Base-by-base conservation (phyloP, 176 grass and related monocot genomes). In the Aegilops bicornis region DNA sequence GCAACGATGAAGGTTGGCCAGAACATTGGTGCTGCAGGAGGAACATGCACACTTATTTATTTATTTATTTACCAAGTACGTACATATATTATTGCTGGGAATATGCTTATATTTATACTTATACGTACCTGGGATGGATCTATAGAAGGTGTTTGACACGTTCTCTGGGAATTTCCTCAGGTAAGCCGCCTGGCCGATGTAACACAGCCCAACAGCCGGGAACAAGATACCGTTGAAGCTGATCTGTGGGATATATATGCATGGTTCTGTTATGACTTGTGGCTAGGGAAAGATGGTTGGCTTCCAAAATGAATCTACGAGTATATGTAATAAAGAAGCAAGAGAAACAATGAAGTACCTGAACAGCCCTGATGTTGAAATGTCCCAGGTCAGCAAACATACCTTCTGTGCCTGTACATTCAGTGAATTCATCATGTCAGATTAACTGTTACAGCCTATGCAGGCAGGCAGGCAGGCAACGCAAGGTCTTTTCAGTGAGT, bases 151-250 rank as follows among this genome's bases (percentile, higher is more conserved):
- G 43, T 97, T 90, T 15, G 10, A 8, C 4, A 94, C 87, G 27
- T 94, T 78, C 14, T 73, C 45, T 1, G 86, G 89, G 29, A 77
- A 80, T 27, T 82, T 89, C 20, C 79, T 75, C 19, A 97, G 83
- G 67, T 94, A 94, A 6, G 94, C 88, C 0, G 94, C 90, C 83
- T 97, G 94, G 11, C 91, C 94, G 24, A 91, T 82, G 72, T 97
- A 97, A 32, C 82, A 88, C 27, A 89, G 85, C 14, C 45, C 67
- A 22, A 97, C 84, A 10, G 73, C 90, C 5, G 92, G 92, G 87
- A 92, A 97, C 72, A 92, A 73, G 76, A 94, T 86, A 64, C 69
- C 40, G 12, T 77, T 88, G 84, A 95, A 95, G 83, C 90, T 91
- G 77, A 92, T 84, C 93, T 95, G 77, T 2, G 73, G 25, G 58